These are phyloP conservation scores for Ogataea allantospora DNA, from an alignment of 805 yeast species.

Conservation along the genomic window DNA sequence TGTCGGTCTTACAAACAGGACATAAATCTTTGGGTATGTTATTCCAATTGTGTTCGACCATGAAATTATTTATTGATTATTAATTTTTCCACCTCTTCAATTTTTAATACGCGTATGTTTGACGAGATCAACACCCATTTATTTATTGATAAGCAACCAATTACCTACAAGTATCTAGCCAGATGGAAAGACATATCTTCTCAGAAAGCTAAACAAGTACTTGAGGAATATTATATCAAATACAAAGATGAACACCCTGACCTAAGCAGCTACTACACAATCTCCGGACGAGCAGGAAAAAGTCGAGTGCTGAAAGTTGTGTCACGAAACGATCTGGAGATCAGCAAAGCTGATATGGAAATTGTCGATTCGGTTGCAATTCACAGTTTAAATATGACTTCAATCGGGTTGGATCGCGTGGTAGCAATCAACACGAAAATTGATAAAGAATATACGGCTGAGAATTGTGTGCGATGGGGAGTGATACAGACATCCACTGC, in stretches of 20 bases:
- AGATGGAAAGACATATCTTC: slow-evolving; percentile 20
- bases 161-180: slow-evolving; percentile 27
- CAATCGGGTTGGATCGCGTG: slow-evolving; percentile 21
- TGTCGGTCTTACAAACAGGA: slow-evolving; percentile 95
- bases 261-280: slow-evolving; percentile 12
- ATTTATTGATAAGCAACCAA: slow-evolving; percentile 23
- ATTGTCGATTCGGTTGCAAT: slow-evolving; percentile 19
- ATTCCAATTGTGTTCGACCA: slow-evolving; percentile 36
- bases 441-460: slow-evolving; percentile 15
- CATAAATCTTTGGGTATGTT: slow-evolving; percentile 54
- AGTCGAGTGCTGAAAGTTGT: slow-evolving; percentile 14
- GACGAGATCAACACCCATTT: slow-evolving; percentile 21
- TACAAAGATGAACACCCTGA: slow-evolving; percentile 15
- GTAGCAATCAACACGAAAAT: slow-evolving; percentile 18
- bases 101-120: slow-evolving; percentile 10
- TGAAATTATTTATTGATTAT: slow-evolving; percentile 7
- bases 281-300: slow-evolving; percentile 19
- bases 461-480: slow-evolving; percentile 27
- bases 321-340: slow-evolving; percentile 13
- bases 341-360: slow-evolving; percentile 18
- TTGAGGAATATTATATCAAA: slow-evolving; percentile 23
- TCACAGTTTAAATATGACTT: slow-evolving; percentile 24
- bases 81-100: not conserved
- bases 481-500: slow-evolving; percentile 22
- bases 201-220: slow-evolving; percentile 20